Conservation (phyloP, 1,284 basidiomycete species). For the Leccinum fuscescens region DNA sequence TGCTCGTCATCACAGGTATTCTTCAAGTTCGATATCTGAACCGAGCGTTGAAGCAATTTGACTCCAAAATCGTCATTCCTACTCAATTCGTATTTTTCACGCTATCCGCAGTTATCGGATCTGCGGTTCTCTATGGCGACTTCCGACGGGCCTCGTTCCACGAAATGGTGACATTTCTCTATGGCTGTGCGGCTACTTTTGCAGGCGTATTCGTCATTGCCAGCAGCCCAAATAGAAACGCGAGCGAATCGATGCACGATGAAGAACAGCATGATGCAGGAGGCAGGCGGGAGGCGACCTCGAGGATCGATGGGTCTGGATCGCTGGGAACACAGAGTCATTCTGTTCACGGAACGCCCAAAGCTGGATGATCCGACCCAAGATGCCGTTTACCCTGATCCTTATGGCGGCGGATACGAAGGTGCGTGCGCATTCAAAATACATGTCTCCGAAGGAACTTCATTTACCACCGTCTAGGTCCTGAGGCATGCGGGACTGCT, state of each 20-base stretch:
- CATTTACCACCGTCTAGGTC: constrained; percentile 15
- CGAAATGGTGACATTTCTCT: constrained; percentile 82
- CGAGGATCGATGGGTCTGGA: constrained; percentile 34
- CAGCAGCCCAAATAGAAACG: constrained; percentile 43
- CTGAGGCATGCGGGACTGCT: constrained; percentile 40
- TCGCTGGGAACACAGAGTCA: constrained; percentile 38
- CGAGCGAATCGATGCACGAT: constrained; percentile 18
- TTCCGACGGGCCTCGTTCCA: constrained; percentile 81
- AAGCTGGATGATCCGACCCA: constrained; percentile 38
- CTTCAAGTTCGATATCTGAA: constrained; percentile 93
- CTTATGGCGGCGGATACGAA: constrained; percentile 34
- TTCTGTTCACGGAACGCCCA: constrained; percentile 46
- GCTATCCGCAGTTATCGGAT: constrained; percentile 86
- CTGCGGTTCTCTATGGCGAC: constrained; percentile 91
- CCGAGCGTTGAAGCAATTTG: constrained; percentile 84
- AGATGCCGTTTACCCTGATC: constrained; percentile 47
- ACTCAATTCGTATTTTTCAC: constrained; percentile 93
- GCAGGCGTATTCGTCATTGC: constrained; percentile 84
- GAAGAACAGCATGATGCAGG: constrained; percentile 17
- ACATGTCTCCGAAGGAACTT: not conserved
- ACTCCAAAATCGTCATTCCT: constrained; percentile 83
- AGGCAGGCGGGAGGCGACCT: constrained; percentile 32
- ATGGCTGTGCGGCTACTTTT: constrained; percentile 81
- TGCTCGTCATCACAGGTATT: constrained; percentile 78
- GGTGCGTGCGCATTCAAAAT: constrained; percentile 14